Percentiles rank a stretch among this genome's conserved stretches.
Conservation (phyloP, 139 green algal genomes). For the Picochlorum sp. region DNA sequence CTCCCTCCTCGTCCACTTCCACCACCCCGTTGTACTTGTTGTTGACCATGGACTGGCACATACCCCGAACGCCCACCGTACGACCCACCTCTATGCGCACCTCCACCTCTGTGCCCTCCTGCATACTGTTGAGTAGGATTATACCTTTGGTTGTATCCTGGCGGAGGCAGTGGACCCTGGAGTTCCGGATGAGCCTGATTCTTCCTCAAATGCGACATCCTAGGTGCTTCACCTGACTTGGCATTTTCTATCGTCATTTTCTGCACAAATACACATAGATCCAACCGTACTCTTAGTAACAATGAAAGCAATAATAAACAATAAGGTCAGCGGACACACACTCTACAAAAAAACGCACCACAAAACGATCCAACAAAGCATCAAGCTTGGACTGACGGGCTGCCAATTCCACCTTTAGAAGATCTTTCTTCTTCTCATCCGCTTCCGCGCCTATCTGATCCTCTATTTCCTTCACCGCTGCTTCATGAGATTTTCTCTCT, state of each 20-base stretch:
- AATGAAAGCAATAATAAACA: not conserved
- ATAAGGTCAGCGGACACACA: too few species aligned
- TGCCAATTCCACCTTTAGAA: slow-evolving; percentile 17
- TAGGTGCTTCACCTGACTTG: slow-evolving; percentile 26
- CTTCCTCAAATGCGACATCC: slow-evolving; percentile 35
- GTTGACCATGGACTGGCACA: not conserved
- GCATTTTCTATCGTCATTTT: slow-evolving; percentile 22
- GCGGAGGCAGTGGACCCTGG: not conserved
- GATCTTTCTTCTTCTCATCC: slow-evolving; percentile 25
- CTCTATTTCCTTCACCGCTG: slow-evolving; percentile 27
- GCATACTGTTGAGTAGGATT: not conserved
- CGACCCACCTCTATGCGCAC: not conserved
- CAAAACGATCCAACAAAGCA: slow-evolving; percentile 25
- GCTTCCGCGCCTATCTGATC: slow-evolving; percentile 24
- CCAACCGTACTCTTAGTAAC: not conserved
- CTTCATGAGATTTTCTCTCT: slow-evolving; percentile 33
- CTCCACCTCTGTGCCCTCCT: not conserved
- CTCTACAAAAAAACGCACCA: too few species aligned
- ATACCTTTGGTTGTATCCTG: not conserved
- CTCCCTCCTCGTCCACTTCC: not conserved
- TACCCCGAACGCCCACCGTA: not conserved
- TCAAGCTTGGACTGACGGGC: slow-evolving; percentile 16
- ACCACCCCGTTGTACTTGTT: not conserved
- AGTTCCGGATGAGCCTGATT: slow-evolving; percentile 14
- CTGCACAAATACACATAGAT: too few species aligned